Base-by-base conservation (phyloP, 2,329 filamentous ascomycete genomes). In the Aspergillus hortae region DNA sequence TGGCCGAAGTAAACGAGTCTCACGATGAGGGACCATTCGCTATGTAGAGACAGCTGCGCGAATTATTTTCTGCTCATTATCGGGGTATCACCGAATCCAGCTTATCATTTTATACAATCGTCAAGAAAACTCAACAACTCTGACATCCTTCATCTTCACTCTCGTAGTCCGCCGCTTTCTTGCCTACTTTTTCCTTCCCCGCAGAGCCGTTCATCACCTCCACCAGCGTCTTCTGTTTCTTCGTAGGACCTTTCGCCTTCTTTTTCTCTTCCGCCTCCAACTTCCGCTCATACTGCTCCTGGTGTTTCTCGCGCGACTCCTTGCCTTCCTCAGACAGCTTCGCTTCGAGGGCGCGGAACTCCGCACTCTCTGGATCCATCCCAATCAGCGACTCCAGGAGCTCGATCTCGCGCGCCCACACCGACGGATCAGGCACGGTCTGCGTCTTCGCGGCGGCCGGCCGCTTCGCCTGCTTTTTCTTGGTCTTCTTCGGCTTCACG, bases 391-490 rank as follows among this genome's bases (percentile, higher is more conserved):
- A 85, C 73, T 99, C 94, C 4, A 99, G 80, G 57, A 97, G 77
- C 76, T 96, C 96, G 73, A 99, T 97, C 75, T 99, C 94, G 43
- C 86, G 80, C 1, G 92, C 91, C 92, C 92, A 97, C 14, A 96
- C 80, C 48, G 82, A 77, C 69, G 86, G 90, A 69, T 96, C 90
- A 65, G 95, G 88, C 35, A 85, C 70, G 25, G 79, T 78, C 14
- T 60, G 53, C 11, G 60, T 51, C 7, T 59, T 62, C 3, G 64
- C 55, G 4, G 56, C 51, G 14, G 61, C 56, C 6, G 64, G 56
- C 7, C 57, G 54, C 42, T 63, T 65, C 11, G 55, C 17, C 12
- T 59, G 49, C 42, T 60, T 56, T 43, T 61, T 60, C 43, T 55
- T 62, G 35, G 55, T 58, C 46, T 58, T 59, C 44, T 61, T 61